Base-by-base conservation (phyloP, 1,284 basidiomycete genomes). In the Marasmius oreades region DNA sequence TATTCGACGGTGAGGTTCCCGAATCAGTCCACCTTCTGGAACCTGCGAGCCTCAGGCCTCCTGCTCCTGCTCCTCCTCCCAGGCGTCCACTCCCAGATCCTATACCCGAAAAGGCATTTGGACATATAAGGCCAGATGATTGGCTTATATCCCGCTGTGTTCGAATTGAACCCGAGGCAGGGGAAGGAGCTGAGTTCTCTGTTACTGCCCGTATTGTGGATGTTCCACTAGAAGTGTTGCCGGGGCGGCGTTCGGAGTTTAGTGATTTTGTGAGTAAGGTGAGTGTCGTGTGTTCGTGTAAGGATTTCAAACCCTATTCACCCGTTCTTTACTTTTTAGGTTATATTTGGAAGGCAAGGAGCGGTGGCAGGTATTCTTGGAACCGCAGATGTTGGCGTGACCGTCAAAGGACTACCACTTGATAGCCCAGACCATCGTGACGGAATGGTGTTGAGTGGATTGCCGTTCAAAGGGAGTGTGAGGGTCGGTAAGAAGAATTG, bases 221-320 rank as follows among this genome's bases (percentile, higher is more conserved):
- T 62, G 84, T 90, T 14, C 88, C 89, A 11, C 70, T 92, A 26
- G 73, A 89, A 56, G 86, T 92, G 16, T 72, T 92, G 1, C 87
- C 88, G 0, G 88, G 89, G 3, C 77, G 89, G 46, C 78, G 90
- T 67, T 80, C 77, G 57, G 80, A 88, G 61, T 90, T 92, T 61
- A 82, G 85, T 58, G 76, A 77, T 58, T 92, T 92, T 59, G 80
- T 92, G 16, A 72, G 78, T 61, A 92, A 91, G 82, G 88, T 87
- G 52, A 16, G 72, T 59, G 47, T 31, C 33, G 56, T 59, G 37
- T 23, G 14, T 6, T 34, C 55, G 45, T 52, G 39, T 20, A n/a
- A n/a, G n/a, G n/a, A n/a, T 47, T 16, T 28, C 24, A 47, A 55
- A 50, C 18, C 53, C 34, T 28, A 52, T 34, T 33, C 16, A 33